Evolutionary conservation across 2,329 filamentous ascomycete genomes (phyloP), one percentile per base, ranked within the genome.

Genomic region (Cladosporium phlei): DNA sequence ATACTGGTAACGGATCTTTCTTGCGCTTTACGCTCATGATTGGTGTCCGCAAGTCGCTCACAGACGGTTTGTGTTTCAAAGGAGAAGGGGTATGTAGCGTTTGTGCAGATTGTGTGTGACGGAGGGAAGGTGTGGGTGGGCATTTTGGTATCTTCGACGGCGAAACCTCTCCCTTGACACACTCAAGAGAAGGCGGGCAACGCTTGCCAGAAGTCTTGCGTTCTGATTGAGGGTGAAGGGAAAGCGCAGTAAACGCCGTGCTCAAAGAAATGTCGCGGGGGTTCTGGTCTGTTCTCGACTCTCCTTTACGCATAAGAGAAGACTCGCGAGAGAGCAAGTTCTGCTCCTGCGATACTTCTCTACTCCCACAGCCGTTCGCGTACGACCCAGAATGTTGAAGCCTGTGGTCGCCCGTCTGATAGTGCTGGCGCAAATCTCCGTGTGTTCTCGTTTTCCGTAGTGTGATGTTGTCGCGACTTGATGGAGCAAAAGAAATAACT

Each of bases 1-100:
- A 83, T 71, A 71, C 82, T 85, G 55, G 77, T 83, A 59, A 91
- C 73, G 72, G 48, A 59, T 21, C 51, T 52, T 50, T 75, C 32
- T 46, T 54, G 48, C 44, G 50, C 42, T 38, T 55, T 24, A 46
- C 48, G 37, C 43, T 57, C 22, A 55, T 54, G 6, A 43, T 40
- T 20, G 58, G 57, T 24, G 61, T 62, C 24, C 56, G 54, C 38
- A 63, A 50, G 22, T 56, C 57, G 37, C 52, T 52, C 21, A 49
- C 45, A 12, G 57, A 59, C 4, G 49, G 42, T 40, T 59, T 57
- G 46, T 55, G 49, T 54, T 60, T 59, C 47, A 59, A 37, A 21
- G 60, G 61, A 29, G 59, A 57, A 38, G 59, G 56, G 39, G 59
- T 58, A 29, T 48, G 52, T 25, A 60, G 54, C 28, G 53, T 46